Conservation (phyloP, 1,139 yeast genomes). For the Magnusiomyces tetraspermus region DNA sequence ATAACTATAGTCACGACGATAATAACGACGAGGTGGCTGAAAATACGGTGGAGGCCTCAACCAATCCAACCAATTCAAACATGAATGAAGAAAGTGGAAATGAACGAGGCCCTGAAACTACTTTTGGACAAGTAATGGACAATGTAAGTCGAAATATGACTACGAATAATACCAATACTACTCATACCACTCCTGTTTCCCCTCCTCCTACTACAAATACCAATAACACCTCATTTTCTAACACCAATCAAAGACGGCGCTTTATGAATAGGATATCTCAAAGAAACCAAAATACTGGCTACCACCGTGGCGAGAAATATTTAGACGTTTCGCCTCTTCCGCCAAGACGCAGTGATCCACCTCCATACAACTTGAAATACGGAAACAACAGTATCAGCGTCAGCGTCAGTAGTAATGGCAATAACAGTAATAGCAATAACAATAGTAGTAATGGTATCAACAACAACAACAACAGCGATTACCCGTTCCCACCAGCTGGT, state of each 20-base stretch:
- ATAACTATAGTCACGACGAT: neutral
- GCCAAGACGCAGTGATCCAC: neutral
- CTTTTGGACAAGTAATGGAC: neutral
- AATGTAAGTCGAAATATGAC: neutral
- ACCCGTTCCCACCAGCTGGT: neutral
- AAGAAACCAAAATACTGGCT: too few relatives aligned
- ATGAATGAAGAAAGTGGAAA: too few relatives aligned
- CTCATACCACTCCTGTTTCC: neutral
- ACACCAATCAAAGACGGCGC: neutral
- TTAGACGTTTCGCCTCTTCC: neutral
- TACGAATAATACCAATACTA: neutral
- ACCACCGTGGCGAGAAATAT: neutral
- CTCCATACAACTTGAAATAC: neutral
- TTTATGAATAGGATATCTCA: too few relatives aligned
- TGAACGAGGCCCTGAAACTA: too few relatives aligned
- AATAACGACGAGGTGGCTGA: neutral
- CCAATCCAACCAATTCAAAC: too few relatives aligned
- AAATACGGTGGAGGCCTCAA: neutral
- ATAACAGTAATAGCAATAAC: too few relatives aligned
- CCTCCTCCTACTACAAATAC: neutral
- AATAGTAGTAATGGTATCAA: neutral
- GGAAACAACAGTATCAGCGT: neutral
- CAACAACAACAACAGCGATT: neutral
- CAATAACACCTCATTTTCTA: neutral
- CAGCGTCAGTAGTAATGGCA: too few relatives aligned